Conservation (phyloP, 495 filamentous ascomycete genomes). For the Xylaria cubensis region DNA sequence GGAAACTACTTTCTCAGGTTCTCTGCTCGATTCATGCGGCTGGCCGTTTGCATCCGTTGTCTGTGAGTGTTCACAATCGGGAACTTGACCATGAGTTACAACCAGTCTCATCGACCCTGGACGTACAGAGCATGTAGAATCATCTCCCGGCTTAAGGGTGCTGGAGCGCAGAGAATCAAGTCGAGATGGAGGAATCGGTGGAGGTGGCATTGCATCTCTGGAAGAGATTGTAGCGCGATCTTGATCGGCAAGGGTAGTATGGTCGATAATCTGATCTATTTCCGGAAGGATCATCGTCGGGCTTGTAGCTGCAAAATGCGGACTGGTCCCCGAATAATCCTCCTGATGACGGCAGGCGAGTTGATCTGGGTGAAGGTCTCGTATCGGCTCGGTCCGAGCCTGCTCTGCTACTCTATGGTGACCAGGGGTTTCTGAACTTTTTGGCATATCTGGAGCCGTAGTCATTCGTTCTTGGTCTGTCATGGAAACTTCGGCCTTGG, state of each 20-base stretch:
- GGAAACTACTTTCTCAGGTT: conserved; percentile 17
- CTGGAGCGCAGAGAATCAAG: background rate
- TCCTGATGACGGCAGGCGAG: background rate
- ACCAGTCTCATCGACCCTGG: background rate
- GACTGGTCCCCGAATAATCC: background rate
- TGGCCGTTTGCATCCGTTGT: background rate
- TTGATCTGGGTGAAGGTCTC: background rate
- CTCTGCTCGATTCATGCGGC: conserved; percentile 9
- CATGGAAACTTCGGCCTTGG: background rate
- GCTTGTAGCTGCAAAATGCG: background rate
- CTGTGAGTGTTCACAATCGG: conserved; percentile 7
- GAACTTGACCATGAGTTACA: background rate
- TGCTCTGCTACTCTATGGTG: conserved; percentile 6
- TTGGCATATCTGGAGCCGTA: background rate
- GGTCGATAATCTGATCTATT: background rate
- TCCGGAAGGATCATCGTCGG: background rate
- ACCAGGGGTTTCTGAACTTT: background rate
- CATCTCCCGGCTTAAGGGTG: background rate
- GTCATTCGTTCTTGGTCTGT: background rate
- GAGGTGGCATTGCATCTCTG: conserved; percentile 41
- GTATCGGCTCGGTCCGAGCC: background rate
- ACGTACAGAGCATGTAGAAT: background rate
- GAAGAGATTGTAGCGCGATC: conserved; percentile 28
- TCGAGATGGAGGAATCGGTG: conserved; percentile 29
- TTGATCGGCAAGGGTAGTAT: background rate